Conservation (phyloP, 768 basidiomycete species). For the Saitozyma podzolica region DNA sequence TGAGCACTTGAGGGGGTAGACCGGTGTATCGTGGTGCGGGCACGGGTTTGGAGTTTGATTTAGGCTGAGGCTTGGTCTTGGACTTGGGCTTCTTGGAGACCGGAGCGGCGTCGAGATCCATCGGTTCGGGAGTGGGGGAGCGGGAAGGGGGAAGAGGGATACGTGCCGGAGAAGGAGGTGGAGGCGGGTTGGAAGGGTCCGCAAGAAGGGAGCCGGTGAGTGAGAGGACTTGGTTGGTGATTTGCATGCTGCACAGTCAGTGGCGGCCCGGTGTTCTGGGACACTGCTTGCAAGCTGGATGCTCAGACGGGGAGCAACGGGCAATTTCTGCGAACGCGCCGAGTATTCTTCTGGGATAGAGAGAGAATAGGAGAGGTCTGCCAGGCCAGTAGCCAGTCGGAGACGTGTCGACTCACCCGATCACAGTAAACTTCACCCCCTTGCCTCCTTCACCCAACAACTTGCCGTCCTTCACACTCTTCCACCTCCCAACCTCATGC, state of each 20-base stretch:
- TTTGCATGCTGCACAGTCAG: slow-evolving; percentile 63
- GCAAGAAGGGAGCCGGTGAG: slow-evolving; percentile 61
- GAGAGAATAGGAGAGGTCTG: no score
- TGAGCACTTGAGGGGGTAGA: background rate
- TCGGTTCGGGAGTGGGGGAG: slow-evolving; percentile 29
- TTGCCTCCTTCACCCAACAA: slow-evolving; percentile 69
- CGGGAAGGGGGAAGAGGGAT: slow-evolving; percentile 13
- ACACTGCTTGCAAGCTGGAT: background rate
- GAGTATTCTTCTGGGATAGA: no score
- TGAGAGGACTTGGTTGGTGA: slow-evolving; percentile 92
- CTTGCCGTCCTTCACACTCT: slow-evolving; percentile 68
- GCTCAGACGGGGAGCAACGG: background rate
- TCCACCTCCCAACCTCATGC: slow-evolving; percentile 72
- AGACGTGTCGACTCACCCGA: slow-evolving; percentile 64
- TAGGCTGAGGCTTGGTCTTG: background rate
- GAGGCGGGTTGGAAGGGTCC: slow-evolving; percentile 38
- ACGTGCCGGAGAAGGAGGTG: slow-evolving; percentile 17
- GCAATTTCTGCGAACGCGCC: no score
- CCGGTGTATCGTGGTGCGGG: slow-evolving; percentile 9
- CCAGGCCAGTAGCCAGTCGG: slow-evolving; percentile 8
- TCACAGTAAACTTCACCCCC: slow-evolving; percentile 76
- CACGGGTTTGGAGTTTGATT: background rate
- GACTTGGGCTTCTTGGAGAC: background rate
- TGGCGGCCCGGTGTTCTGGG: background rate
- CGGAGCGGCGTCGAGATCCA: background rate